A percentile compares a stretch with the other conserved stretches of the same genome.
These are phyloP conservation scores for Apiospora sp. DNA, from an alignment of 2,329 filamentous ascomycete species.

Conservation along the genomic window DNA sequence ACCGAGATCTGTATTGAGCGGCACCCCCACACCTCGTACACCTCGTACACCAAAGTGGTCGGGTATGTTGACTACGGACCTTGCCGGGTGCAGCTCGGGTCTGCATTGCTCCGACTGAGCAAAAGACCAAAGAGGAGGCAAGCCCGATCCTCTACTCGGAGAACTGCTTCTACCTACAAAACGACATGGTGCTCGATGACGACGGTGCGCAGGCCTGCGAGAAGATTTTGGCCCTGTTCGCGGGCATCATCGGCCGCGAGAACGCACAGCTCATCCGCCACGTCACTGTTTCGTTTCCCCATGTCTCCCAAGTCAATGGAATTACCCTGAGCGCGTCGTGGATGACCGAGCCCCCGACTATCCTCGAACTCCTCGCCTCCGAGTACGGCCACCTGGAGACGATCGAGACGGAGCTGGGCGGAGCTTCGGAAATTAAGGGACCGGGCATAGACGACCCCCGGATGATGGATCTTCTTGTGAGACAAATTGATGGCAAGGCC, in stretches of 20 bases:
- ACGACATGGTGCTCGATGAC: fast-evolving
- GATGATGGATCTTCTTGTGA: no score
- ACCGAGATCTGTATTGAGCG: not conserved
- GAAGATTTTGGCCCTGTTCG: not conserved
- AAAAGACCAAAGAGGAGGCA: not conserved
- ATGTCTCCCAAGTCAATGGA: not conserved
- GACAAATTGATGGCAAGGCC: no score
- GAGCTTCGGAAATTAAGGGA: no score
- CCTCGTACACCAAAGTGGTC: no score
- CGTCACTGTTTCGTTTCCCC: not conserved
- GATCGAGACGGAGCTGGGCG: no score
- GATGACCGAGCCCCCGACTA: not conserved
- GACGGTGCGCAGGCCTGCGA: not conserved
- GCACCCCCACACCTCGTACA: no score
- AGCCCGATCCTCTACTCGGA: not conserved
- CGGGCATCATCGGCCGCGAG: not conserved
- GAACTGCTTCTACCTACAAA: not conserved
- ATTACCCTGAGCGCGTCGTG: fast-evolving
- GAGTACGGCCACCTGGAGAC: not conserved
- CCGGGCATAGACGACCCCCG: no score
- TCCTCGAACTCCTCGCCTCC: not conserved
- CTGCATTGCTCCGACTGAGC: not conserved
- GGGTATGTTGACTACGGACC: no score
- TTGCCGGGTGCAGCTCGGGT: not conserved
- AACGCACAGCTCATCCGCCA: not conserved